A percentile compares a stretch with the other conserved stretches of the same genome.
Evolutionary conservation across 768 basidiomycete genomes (phyloP).

Genomic region (Suillus discolor): DNA sequence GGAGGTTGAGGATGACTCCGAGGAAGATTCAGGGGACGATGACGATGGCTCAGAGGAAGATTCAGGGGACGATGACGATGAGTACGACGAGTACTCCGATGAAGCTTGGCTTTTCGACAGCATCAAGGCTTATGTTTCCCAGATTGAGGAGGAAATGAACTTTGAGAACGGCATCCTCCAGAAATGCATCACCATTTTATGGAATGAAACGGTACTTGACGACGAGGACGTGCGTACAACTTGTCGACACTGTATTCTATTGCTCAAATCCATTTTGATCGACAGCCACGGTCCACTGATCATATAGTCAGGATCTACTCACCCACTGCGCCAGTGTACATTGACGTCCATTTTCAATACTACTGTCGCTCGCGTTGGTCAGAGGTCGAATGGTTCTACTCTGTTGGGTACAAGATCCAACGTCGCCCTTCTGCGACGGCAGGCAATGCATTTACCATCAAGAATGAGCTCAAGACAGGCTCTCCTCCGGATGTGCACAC

Average conservation of each 20-base stretch:
- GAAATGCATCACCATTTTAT: conserved; percentile 12
- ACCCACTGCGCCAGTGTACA: conserved; percentile 13
- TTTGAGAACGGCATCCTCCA: conserved; percentile 7
- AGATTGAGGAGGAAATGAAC: conserved; percentile 10
- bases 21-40: neutral
- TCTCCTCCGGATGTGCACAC: neutral
- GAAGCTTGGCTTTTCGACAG: neutral
- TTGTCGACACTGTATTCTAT: neutral
- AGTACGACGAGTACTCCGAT: neutral
- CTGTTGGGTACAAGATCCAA: conserved; percentile 13
- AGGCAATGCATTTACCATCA: neutral
- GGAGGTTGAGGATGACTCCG: no score
- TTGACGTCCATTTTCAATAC: conserved; percentile 22
- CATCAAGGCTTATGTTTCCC: conserved; percentile 3
- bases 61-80: neutral
- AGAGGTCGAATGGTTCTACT: conserved; percentile 16
- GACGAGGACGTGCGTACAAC: conserved; percentile 3
- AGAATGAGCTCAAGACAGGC: neutral
- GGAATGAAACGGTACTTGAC: neutral
- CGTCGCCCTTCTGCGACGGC: neutral
- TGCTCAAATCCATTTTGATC: neutral
- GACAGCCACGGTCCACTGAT: conserved; percentile 12
- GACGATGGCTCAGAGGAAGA: neutral
- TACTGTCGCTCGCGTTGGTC: conserved; percentile 2
- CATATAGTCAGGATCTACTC: conserved; percentile 12